Evolutionary conservation across 1,284 basidiomycete genomes (phyloP).

Genomic region (Pholiota adiposa): DNA sequence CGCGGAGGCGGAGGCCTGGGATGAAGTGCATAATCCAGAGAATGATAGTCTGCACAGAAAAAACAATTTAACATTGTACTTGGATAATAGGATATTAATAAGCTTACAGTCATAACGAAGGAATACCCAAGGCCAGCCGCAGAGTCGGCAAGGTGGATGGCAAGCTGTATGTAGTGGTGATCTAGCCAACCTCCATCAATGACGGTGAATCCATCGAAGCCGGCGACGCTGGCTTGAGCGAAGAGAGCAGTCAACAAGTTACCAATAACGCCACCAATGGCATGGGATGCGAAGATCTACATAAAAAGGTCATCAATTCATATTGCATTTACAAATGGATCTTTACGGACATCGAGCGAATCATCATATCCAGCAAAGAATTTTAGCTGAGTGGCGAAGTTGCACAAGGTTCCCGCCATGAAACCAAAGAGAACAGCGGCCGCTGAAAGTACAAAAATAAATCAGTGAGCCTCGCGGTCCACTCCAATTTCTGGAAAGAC

Average conservation of each 20-base stretch:
- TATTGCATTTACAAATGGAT: no score
- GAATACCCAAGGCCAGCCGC: constrained; percentile 76
- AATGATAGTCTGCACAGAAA: constrained; percentile 74
- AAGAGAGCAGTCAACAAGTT: constrained; percentile 87
- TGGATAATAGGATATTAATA: no score
- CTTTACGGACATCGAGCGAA: constrained; percentile 71
- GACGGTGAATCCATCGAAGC: constrained; percentile 74
- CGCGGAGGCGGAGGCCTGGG: constrained; percentile 81
- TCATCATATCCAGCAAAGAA: constrained; percentile 77
- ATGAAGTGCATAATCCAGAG: constrained; percentile 92
- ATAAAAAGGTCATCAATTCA: no score
- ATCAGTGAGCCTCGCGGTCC: neutral
- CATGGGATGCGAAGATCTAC: constrained; percentile 88
- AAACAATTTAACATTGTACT: no score
- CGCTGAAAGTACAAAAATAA: constrained; percentile 41
- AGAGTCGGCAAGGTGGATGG: constrained; percentile 85
- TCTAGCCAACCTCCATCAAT: constrained; percentile 93
- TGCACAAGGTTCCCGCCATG: constrained; percentile 83
- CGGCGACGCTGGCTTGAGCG: constrained; percentile 83
- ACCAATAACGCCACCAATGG: constrained; percentile 86
- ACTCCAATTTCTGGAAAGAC: neutral
- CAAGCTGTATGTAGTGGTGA: constrained; percentile 81
- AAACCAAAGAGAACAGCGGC: constrained; percentile 87
- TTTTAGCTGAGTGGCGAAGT: constrained; percentile 95
- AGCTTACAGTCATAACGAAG: constrained; percentile 76